A percentile compares a stretch with the other conserved stretches of the same genome.
phyloP scores from a whole-genome alignment of 495 filamentous ascomycete genomes.

The Friedmanniomyces endolithicus region DNA sequence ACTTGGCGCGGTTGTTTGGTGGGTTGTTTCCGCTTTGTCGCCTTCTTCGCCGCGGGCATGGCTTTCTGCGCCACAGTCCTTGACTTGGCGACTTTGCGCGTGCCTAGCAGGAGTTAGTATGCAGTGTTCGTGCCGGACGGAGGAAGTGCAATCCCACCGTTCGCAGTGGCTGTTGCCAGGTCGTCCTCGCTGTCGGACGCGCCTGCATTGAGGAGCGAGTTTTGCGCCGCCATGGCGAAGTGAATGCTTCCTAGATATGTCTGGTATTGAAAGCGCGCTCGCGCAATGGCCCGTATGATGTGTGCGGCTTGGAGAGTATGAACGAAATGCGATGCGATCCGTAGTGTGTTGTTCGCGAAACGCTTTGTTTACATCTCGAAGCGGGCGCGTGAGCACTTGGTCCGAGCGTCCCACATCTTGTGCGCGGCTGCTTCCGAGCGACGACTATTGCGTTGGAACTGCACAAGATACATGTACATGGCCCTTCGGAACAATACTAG shows the following conservation, averaged over 20 bases:
- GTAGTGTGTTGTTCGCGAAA: constrained; percentile 17
- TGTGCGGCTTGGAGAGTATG: neutral
- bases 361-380: constrained; percentile 1
- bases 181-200: constrained; percentile 27
- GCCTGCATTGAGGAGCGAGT: constrained; percentile 18
- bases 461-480: too few species aligned
- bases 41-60: constrained; percentile 24
- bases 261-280: neutral
- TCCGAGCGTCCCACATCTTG: neutral
- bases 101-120: constrained; percentile 7
- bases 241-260: neutral
- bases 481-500: too few species aligned
- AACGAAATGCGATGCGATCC: neutral
- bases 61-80: constrained; percentile 22
- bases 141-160: constrained; percentile 2
- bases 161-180: constrained; percentile 14
- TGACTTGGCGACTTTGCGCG: constrained; percentile 18
- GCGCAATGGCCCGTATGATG: neutral
- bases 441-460: too few species aligned
- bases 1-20: constrained; percentile 34
- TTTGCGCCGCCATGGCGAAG: neutral
- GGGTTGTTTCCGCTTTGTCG: constrained; percentile 24
- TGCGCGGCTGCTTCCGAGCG: too few species aligned
- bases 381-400: neutral
- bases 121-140: neutral